These are phyloP conservation scores for Suillus clintonianus DNA, from an alignment of 768 basidiomycete species.

Conservation along the genomic window DNA sequence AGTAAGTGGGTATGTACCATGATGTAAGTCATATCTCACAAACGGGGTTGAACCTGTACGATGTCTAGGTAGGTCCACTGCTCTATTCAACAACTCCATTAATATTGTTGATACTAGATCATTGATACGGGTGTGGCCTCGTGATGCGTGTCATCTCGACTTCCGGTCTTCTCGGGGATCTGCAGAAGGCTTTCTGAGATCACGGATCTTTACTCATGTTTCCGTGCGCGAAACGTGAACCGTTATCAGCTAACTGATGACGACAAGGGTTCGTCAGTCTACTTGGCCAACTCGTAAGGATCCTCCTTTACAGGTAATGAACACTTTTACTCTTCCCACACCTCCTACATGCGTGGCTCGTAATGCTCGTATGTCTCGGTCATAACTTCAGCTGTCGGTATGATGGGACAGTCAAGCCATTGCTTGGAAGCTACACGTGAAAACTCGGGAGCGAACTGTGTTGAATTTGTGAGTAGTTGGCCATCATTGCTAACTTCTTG, in stretches of 20 bases:
- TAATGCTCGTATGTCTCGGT: background rate
- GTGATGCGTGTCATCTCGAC: background rate
- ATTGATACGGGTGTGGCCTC: background rate
- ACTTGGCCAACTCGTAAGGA: background rate
- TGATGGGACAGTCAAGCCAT: background rate
- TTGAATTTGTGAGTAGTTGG: background rate
- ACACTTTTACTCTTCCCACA: background rate
- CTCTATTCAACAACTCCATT: background rate
- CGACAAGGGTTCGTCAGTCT: background rate
- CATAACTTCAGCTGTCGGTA: background rate
- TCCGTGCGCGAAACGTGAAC: background rate
- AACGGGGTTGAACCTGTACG: background rate
- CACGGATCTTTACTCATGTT: background rate
- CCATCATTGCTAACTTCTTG: background rate
- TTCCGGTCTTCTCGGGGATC: background rate
- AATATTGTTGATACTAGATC: background rate
- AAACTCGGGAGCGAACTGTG: background rate
- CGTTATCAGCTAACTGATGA: background rate
- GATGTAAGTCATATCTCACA: background rate
- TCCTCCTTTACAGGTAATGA: background rate
- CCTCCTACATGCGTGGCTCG: background rate
- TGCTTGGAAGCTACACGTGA: background rate
- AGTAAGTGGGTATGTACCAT: background rate
- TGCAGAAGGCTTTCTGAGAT: background rate
- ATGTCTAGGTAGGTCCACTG: background rate